These are phyloP conservation scores for Endocladia muricata DNA, from an alignment of 31 red algal species.

Conservation along the genomic window DNA sequence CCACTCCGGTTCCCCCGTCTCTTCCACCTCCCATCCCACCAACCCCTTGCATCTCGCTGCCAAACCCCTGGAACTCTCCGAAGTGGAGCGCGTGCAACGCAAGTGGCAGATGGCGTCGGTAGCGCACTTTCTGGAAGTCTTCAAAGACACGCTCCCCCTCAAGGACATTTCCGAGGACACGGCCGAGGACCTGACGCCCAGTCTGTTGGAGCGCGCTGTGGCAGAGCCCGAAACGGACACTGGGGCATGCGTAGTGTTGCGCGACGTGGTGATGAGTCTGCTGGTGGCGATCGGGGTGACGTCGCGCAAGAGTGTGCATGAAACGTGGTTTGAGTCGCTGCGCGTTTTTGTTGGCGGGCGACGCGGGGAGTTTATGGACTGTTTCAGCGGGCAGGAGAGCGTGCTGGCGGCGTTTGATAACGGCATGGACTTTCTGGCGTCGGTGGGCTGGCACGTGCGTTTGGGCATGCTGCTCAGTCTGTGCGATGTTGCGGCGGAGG, in stretches of 20 bases:
- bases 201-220: conserved; percentile 43
- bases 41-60: not conserved
- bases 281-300: conserved; percentile 22
- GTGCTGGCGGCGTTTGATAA: conserved; percentile 9
- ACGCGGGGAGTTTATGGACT: conserved; percentile 22
- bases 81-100: conserved; percentile 43
- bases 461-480: conserved; percentile 35
- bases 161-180: conserved; percentile 15
- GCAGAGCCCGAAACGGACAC: conserved; percentile 18
- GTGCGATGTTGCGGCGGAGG: conserved; percentile 54
- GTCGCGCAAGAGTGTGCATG: conserved; percentile 7
- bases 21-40: not conserved
- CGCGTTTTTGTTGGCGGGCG: conserved; percentile 12
- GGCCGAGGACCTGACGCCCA: conserved; percentile 35
- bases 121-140: conserved; percentile 44
- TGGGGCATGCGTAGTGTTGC: conserved; percentile 7
- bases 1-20: not conserved
- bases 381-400: conserved; percentile 15
- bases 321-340: conserved; percentile 38
- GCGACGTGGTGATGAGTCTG: conserved; percentile 38
- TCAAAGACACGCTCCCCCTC: conserved; percentile 29
- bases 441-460: conserved; percentile 35
- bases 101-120: conserved; percentile 67
- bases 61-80: not conserved
- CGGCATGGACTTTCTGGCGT: conserved; percentile 44